phyloP scores from a whole-genome alignment of 148 eudicot species.

The Rhododendron mucronatum region DNA sequence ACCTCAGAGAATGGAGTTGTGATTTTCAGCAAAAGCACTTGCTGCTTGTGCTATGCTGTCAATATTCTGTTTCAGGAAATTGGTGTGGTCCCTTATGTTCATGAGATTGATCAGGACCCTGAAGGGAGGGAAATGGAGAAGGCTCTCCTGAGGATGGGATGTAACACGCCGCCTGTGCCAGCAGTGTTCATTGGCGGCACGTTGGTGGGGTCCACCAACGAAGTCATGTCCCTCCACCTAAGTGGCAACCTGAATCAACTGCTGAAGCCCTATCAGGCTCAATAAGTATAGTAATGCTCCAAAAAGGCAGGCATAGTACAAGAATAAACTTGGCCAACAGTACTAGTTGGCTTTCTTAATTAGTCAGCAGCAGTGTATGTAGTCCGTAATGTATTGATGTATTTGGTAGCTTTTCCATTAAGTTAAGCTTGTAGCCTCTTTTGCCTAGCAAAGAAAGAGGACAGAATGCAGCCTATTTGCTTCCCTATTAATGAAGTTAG shows the following conservation, averaged over 20 bases:
- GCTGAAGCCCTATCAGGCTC: conserved; percentile 13
- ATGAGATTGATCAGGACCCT: conserved; percentile 67
- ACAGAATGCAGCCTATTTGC: not conserved
- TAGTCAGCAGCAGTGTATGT: not conserved
- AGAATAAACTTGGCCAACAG: not conserved
- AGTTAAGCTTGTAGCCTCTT: conserved; percentile 1
- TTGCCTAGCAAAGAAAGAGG: not conserved
- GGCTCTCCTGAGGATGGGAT: conserved; percentile 65
- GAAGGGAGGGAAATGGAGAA: conserved; percentile 79
- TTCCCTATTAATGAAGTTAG: not conserved
- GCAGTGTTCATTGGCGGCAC: conserved; percentile 79
- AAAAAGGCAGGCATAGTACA: not conserved
- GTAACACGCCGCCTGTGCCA: conserved; percentile 52
- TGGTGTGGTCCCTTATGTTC: conserved; percentile 50
- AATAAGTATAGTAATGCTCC: not conserved
- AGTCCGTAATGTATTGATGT: not conserved
- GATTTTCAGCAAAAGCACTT: conserved; percentile 87
- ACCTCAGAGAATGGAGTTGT: conserved; percentile 70
- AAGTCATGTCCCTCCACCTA: conserved; percentile 37
- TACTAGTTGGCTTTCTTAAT: not conserved
- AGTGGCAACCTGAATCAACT: conserved; percentile 23
- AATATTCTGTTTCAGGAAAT: conserved; percentile 69
- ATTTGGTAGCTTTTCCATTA: not conserved
- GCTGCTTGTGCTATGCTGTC: conserved; percentile 85
- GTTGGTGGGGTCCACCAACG: conserved; percentile 34